Evolutionary conservation across 2,329 filamentous ascomycete genomes (phyloP).

Genomic region (Leptographium galeiforme): DNA sequence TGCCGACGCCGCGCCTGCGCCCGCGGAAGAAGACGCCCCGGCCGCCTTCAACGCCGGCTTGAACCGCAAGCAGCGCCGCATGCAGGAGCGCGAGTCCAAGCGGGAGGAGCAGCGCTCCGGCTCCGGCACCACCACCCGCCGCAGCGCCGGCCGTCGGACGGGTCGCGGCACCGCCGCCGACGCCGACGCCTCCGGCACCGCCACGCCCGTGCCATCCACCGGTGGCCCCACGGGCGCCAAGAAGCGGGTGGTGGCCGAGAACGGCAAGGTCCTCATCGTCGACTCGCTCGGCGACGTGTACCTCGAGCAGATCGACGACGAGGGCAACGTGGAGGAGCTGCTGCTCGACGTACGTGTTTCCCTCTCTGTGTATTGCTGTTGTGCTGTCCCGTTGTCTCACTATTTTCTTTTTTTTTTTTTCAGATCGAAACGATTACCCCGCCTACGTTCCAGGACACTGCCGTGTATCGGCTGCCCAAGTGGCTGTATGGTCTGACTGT

Average conservation of each 20-base stretch:
- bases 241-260: conserved; percentile 83
- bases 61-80: conserved; percentile 77
- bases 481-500: conserved; percentile 52
- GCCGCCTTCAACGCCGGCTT: conserved; percentile 28
- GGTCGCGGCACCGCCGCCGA: conserved; percentile 17
- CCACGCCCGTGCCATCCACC: conserved; percentile 19
- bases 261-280: conserved; percentile 88
- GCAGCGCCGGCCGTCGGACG: conserved; percentile 22
- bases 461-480: conserved; percentile 64
- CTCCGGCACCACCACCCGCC: conserved; percentile 15
- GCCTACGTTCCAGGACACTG: conserved; percentile 71
- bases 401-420: no score
- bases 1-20: conserved; percentile 27
- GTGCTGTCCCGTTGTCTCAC: neutral
- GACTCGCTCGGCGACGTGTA: conserved; percentile 88
- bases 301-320: conserved; percentile 81
- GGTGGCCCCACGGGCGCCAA: conserved; percentile 60
- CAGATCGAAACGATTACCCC: conserved; percentile 65
- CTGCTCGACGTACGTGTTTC: conserved; percentile 63
- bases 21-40: conserved; percentile 21
- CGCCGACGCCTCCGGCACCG: conserved; percentile 18
- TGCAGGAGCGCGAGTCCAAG: conserved; percentile 74
- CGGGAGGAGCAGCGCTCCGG: conserved; percentile 46
- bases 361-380: neutral
- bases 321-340: conserved; percentile 71